A percentile compares a stretch with the other conserved stretches of the same genome.
Conservation (phyloP, 768 basidiomycete species). For the Cyathus striatus region DNA sequence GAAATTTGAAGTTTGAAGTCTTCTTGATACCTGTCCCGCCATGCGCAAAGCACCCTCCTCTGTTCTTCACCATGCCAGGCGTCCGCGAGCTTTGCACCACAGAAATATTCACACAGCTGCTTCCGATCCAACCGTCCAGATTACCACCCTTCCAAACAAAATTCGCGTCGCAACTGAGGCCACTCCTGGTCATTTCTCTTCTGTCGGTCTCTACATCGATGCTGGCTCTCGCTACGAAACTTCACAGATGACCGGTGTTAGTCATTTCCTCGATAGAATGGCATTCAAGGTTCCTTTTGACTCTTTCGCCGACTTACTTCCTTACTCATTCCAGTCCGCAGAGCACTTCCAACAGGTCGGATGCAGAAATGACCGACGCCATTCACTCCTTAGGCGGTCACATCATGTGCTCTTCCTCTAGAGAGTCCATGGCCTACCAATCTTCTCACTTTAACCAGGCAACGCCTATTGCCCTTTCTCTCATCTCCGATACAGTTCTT, state of each 20-base stretch:
- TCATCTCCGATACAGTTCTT: constrained; percentile 88
- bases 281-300: constrained; percentile 79
- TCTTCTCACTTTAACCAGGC: constrained; percentile 87
- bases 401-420: constrained; percentile 84
- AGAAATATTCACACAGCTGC: constrained; percentile 14
- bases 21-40: neutral
- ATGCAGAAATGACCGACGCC: constrained; percentile 72
- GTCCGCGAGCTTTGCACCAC: constrained; percentile 3
- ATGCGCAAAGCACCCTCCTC: constrained; percentile 37
- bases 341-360: constrained; percentile 71
- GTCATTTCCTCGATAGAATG: constrained; percentile 92
- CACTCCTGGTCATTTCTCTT: constrained; percentile 91
- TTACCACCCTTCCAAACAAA: constrained; percentile 89
- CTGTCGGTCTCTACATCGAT: constrained; percentile 90
- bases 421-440: constrained; percentile 98
- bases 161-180: constrained; percentile 88
- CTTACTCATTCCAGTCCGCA: constrained; percentile 24
- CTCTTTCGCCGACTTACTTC: neutral
- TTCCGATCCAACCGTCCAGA: constrained; percentile 34
- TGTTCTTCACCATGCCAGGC: constrained; percentile 26
- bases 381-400: constrained; percentile 87
- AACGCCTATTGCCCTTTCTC: constrained; percentile 76
- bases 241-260: constrained; percentile 65
- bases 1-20: too few species aligned
- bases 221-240: constrained; percentile 91